Percentiles rank a stretch among this genome's conserved stretches.
Evolutionary conservation across 768 basidiomycete genomes (phyloP).

Genomic region (Boletus barrowsii): DNA sequence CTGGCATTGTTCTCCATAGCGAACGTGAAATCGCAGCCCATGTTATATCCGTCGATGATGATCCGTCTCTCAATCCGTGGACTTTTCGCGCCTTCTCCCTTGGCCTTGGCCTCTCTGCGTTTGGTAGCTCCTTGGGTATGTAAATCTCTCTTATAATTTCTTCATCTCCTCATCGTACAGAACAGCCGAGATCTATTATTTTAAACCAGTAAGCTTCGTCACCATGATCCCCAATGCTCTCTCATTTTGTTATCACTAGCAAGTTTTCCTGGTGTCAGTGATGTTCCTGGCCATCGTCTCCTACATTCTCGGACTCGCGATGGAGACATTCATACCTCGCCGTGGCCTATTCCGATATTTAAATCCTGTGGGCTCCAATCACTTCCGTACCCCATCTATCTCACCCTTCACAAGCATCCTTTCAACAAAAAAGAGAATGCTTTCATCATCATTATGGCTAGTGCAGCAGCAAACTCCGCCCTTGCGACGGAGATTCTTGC

Average conservation of each 20-base stretch:
- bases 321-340: conserved; percentile 46
- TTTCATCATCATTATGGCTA: conserved; percentile 56
- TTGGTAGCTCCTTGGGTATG: conserved; percentile 49
- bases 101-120: conserved; percentile 49
- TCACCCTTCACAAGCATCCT: conserved; percentile 37
- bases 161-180: background rate
- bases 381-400: background rate
- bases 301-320: conserved; percentile 45
- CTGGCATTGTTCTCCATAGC: no score
- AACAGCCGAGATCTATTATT: conserved; percentile 57
- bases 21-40: no score
- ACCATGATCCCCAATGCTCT: background rate
- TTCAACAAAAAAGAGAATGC: conserved; percentile 63
- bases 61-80: conserved; percentile 13
- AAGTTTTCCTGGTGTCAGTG: conserved; percentile 49
- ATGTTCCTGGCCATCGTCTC: conserved; percentile 56
- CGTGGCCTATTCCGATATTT: conserved; percentile 45
- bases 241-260: conserved; percentile 29
- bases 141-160: background rate
- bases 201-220: conserved; percentile 43
- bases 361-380: conserved; percentile 38
- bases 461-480: conserved; percentile 52
- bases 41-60: no score
- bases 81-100: conserved; percentile 41
- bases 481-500: conserved; percentile 54